Percentiles rank a stretch among this genome's conserved stretches.
These are phyloP conservation scores for Hymenochaete sp. DNA, from an alignment of 1,284 basidiomycete species.

Conservation along the genomic window DNA sequence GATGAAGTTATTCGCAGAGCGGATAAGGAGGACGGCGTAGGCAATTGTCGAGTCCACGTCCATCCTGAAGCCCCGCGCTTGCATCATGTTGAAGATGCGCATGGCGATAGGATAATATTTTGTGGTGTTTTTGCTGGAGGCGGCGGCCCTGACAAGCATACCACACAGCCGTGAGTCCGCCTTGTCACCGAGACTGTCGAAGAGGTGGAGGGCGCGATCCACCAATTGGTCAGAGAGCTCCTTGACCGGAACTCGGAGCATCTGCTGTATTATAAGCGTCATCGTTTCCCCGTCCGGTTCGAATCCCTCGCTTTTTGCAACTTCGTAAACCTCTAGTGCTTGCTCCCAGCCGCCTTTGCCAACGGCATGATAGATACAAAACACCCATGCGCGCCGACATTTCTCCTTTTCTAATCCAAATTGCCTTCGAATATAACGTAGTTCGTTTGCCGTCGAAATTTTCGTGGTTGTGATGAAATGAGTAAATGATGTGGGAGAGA, in stretches of 20 bases:
- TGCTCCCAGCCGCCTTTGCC: slow-evolving; percentile 25
- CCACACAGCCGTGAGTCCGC: slow-evolving; percentile 43
- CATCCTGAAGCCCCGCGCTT: slow-evolving; percentile 27
- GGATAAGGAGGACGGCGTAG: slow-evolving; percentile 54
- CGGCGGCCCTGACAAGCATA: slow-evolving; percentile 46
- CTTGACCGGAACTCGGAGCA: slow-evolving; percentile 34
- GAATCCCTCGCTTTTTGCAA: slow-evolving; percentile 35
- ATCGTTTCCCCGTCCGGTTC: slow-evolving; percentile 40
- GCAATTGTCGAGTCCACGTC: slow-evolving; percentile 38
- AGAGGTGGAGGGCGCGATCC: slow-evolving; percentile 43
- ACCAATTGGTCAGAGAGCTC: slow-evolving; percentile 34
- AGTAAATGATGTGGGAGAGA: too few species aligned
- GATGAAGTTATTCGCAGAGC: slow-evolving; percentile 38
- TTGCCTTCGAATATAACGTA: too few species aligned
- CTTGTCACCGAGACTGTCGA: slow-evolving; percentile 20
- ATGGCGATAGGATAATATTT: slow-evolving; percentile 43
- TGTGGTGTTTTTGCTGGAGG: slow-evolving; percentile 33
- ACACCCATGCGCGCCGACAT: slow-evolving; percentile 47
- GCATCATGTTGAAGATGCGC: slow-evolving; percentile 48
- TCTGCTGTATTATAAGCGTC: slow-evolving; percentile 40
- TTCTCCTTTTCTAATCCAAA: too few species aligned
- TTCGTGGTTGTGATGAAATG: too few species aligned
- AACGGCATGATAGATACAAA: slow-evolving; percentile 42
- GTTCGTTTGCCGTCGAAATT: too few species aligned
- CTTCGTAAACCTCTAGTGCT: slow-evolving; percentile 41